A percentile compares a stretch with the other conserved stretches of the same genome.
Evolutionary conservation across 257 asterid species (phyloP).

Genomic region (Cinchona pubescens): DNA sequence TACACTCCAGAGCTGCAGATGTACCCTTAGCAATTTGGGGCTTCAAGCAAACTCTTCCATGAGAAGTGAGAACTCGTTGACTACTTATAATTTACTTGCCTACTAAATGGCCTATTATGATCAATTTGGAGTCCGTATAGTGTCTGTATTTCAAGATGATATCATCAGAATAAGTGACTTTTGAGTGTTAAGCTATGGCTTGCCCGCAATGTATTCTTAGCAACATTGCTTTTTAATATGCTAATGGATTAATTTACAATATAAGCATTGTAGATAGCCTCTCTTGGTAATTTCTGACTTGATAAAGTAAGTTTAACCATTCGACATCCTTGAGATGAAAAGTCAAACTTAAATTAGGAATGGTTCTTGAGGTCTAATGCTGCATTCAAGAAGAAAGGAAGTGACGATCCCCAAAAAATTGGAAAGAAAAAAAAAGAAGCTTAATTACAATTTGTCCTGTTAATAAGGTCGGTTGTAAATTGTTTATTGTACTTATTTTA

Average conservation of each 20-base stretch:
- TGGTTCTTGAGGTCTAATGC: neutral
- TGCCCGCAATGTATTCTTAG: neutral
- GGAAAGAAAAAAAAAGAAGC: too few species aligned
- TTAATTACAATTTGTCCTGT: too few species aligned
- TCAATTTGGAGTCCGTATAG: neutral
- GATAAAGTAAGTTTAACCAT: too few species aligned
- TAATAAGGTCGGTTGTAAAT: too few species aligned
- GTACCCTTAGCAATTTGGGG: conserved; percentile 24
- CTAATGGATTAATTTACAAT: neutral
- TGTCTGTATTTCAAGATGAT: neutral
- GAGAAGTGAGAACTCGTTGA: neutral
- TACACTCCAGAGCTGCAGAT: conserved; percentile 31
- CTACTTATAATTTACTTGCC: neutral
- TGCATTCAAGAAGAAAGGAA: neutral
- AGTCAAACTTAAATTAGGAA: neutral
- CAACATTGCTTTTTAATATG: neutral
- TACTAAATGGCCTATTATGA: too few species aligned
- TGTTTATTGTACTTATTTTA: too few species aligned
- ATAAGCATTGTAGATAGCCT: neutral
- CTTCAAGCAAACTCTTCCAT: conserved; percentile 16
- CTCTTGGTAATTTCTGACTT: neutral
- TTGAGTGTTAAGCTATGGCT: neutral
- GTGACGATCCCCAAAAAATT: neutral
- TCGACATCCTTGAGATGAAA: neutral
- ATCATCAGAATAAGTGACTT: neutral